Percentiles rank a stretch among this genome's conserved stretches.
Conservation (phyloP, 495 filamentous ascomycete species). For the Xylaria scruposa region DNA sequence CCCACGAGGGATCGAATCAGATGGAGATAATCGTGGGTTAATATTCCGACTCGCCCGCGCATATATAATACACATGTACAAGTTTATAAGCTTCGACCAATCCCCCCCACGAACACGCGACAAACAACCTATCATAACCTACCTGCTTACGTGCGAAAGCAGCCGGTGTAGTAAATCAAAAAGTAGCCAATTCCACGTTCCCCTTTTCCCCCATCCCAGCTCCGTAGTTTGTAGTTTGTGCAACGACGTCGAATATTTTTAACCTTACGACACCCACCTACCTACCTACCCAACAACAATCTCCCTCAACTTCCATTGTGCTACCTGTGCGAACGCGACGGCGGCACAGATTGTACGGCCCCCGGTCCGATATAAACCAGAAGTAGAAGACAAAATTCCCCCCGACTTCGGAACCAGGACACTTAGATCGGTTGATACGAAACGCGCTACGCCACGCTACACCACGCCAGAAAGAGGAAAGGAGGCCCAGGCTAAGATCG, state of each 20-base stretch:
- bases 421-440: neutral
- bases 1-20: neutral
- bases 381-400: neutral
- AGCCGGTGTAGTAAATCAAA: neutral
- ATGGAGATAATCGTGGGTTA: neutral
- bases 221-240: neutral
- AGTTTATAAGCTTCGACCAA: neutral
- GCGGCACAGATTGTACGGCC: neutral
- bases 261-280: neutral
- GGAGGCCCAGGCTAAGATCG: neutral
- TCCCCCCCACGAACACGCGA: slow-evolving; percentile 10
- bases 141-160: neutral
- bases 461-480: neutral
- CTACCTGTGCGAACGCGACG: neutral
- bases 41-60: neutral
- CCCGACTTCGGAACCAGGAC: neutral
- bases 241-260: neutral
- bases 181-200: neutral
- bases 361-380: neutral
- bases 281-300: neutral
- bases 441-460: neutral
- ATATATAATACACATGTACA: neutral
- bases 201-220: neutral
- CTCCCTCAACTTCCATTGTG: neutral
- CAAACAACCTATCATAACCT: slow-evolving; percentile 7